These are phyloP conservation scores for Cucumis variabilis DNA, from an alignment of 331 rosid species.

Conservation along the genomic window DNA sequence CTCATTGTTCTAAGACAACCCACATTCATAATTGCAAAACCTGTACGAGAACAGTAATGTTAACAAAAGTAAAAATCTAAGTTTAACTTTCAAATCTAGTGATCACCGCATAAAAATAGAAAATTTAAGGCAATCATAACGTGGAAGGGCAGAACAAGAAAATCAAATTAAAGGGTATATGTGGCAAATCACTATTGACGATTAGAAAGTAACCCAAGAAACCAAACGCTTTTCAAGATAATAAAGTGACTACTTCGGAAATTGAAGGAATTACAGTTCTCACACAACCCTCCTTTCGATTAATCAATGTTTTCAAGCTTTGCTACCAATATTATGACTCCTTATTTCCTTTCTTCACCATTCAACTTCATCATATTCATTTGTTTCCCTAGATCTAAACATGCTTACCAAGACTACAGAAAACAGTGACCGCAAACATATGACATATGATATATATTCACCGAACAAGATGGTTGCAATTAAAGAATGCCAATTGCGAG, in stretches of 20 bases:
- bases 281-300: too few species aligned
- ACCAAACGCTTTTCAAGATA: background rate
- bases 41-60: background rate
- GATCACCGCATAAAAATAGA: background rate
- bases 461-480: background rate
- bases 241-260: background rate
- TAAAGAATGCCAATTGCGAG: background rate
- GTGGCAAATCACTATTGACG: background rate
- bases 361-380: slow-evolving; percentile 5
- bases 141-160: background rate
- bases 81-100: background rate
- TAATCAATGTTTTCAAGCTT: background rate
- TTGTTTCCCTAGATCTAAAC: slow-evolving; percentile 6
- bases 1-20: background rate
- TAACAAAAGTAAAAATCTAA: background rate
- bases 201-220: too few species aligned
- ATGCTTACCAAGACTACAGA: slow-evolving; percentile 6
- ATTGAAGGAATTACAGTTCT: background rate
- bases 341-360: background rate
- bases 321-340: background rate
- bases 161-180: slow-evolving; percentile 10
- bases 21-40: background rate
- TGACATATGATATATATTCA: background rate
- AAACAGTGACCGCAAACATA: background rate
- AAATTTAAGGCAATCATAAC: slow-evolving; percentile 5